Evolutionary conservation across 768 basidiomycete genomes (phyloP).

Genomic region (Lactifluus pinguis): DNA sequence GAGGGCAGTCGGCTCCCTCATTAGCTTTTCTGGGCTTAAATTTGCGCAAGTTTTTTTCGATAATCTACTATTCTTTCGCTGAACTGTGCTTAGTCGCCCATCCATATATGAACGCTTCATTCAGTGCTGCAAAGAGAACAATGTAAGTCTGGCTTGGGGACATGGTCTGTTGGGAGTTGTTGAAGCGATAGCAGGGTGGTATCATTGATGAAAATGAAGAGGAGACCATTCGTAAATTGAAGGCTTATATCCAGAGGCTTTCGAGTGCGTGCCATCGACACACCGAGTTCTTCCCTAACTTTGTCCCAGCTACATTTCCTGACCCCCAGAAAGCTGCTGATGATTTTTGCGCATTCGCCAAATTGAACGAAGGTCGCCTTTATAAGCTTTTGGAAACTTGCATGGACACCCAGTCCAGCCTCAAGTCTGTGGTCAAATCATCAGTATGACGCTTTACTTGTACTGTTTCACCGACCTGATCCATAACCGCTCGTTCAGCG

Average conservation of each 20-base stretch:
- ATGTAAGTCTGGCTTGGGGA: slow-evolving; percentile 44
- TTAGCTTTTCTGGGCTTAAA: slow-evolving; percentile 56
- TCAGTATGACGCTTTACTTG: slow-evolving; percentile 37
- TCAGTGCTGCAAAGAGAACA: slow-evolving; percentile 67
- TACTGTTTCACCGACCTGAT: neutral
- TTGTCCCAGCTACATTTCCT: slow-evolving; percentile 39
- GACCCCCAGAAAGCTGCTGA: slow-evolving; percentile 70
- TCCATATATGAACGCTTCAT: slow-evolving; percentile 62
- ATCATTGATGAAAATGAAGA: slow-evolving; percentile 82
- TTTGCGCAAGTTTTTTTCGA: slow-evolving; percentile 37
- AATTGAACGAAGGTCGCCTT: slow-evolving; percentile 73
- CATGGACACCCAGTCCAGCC: slow-evolving; percentile 75
- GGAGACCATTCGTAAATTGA: slow-evolving; percentile 44
- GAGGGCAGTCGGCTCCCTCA: slow-evolving; percentile 44
- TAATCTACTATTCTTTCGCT: neutral
- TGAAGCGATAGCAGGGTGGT: slow-evolving; percentile 55
- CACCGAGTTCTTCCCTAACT: neutral
- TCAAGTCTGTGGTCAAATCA: slow-evolving; percentile 72
- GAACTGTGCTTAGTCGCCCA: slow-evolving; percentile 43
- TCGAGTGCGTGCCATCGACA: slow-evolving; percentile 40
- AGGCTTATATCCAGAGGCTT: slow-evolving; percentile 44
- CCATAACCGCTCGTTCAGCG: slow-evolving; percentile 34
- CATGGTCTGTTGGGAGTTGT: neutral
- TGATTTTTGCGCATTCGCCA: slow-evolving; percentile 77
- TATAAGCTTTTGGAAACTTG: slow-evolving; percentile 80